These are phyloP conservation scores for Calonectria ilicicola DNA, from an alignment of 2,329 filamentous ascomycete species.

Conservation along the genomic window DNA sequence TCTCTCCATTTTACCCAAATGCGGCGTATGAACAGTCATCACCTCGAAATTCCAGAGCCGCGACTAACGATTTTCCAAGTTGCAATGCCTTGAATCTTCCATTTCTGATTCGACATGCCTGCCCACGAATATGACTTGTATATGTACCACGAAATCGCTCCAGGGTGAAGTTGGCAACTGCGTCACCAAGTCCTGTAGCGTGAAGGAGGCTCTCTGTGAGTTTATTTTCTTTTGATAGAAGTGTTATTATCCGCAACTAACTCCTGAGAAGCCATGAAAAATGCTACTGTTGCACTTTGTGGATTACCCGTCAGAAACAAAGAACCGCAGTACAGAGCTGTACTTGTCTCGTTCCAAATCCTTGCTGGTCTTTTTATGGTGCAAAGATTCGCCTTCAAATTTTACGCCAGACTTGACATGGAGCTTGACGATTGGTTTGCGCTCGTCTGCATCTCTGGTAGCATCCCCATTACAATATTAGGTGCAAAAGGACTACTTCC, in stretches of 20 bases:
- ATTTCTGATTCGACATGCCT: background rate
- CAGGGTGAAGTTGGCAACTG: constrained; percentile 34
- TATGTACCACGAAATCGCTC: background rate
- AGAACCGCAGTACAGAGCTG: constrained; percentile 45
- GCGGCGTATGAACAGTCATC: background rate
- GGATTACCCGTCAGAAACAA: constrained; percentile 45
- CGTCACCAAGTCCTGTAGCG: constrained; percentile 42
- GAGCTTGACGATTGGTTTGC: constrained; percentile 54
- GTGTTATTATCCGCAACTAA: background rate
- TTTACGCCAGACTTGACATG: constrained; percentile 49
- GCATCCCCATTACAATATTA: constrained; percentile 48
- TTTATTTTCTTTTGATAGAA: background rate
- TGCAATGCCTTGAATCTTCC: background rate
- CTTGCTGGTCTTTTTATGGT: constrained; percentile 55
- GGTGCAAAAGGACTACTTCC: constrained; percentile 44
- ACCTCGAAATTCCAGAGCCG: background rate
- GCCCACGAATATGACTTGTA: constrained; percentile 7
- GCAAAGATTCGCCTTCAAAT: constrained; percentile 54
- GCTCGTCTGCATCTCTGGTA: constrained; percentile 40
- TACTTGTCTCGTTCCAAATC: constrained; percentile 48
- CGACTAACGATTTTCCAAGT: background rate
- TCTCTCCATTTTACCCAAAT: background rate
- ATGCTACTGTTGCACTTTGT: constrained; percentile 44
- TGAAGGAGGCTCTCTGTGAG: constrained; percentile 47
- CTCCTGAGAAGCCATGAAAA: constrained; percentile 29